phyloP scores from a whole-genome alignment of 352 stramenopile genomes.

The Globisporangium okanoganense region DNA sequence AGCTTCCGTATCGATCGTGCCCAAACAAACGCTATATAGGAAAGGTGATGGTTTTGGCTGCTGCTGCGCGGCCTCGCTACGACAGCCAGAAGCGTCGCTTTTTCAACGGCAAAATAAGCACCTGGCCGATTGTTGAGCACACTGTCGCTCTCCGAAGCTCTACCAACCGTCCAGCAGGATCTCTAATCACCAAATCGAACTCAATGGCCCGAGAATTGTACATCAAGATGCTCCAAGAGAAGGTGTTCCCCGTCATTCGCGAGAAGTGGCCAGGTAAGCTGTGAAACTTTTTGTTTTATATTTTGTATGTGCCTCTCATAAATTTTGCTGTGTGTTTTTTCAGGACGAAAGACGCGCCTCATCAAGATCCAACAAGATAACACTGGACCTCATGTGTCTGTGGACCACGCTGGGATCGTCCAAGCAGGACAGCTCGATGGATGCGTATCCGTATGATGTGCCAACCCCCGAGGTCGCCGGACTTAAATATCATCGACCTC shows the following conservation, averaged over 20 bases:
- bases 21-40: conserved; percentile 1
- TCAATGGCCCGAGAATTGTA: not conserved
- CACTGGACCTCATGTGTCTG: not conserved
- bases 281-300: too few species aligned
- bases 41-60: conserved; percentile 8
- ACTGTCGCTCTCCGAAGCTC: not conserved
- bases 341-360: not conserved
- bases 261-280: not conserved
- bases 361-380: conserved; percentile 9
- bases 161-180: not conserved
- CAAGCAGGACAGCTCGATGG: too few species aligned
- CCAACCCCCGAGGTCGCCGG: too few species aligned
- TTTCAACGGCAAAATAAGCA: not conserved
- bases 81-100: not conserved
- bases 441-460: too few species aligned
- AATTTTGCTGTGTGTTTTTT: not conserved
- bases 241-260: not conserved
- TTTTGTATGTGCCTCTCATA: not conserved
- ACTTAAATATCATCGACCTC: too few species aligned
- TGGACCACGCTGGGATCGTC: not conserved
- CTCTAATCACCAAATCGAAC: not conserved
- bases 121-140: not conserved
- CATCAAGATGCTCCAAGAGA: not conserved
- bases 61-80: not conserved
- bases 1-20: not conserved